Evolutionary conservation across 306 rosid species (phyloP).

Genomic region (Sindora glabra): DNA sequence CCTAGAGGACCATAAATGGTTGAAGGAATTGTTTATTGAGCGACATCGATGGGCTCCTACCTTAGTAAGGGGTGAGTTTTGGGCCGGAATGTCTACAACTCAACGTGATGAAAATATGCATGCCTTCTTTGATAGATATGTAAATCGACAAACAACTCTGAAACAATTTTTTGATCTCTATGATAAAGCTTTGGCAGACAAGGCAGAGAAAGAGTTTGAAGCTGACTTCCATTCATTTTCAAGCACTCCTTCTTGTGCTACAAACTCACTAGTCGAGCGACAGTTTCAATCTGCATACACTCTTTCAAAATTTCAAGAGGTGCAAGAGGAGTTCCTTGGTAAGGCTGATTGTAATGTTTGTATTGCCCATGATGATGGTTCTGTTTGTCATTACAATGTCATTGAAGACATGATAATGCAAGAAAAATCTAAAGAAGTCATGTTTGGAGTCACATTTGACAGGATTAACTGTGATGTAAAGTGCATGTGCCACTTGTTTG

Average conservation of each 20-base stretch:
- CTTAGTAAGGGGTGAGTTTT: constrained; percentile 17
- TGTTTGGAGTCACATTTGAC: constrained; percentile 15
- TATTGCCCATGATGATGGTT: background rate
- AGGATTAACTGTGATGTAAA: constrained; percentile 13
- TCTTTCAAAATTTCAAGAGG: constrained; percentile 20
- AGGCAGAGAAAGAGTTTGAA: constrained; percentile 19
- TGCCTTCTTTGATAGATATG: constrained; percentile 20
- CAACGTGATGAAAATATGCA: background rate
- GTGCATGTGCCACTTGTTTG: constrained; percentile 23
- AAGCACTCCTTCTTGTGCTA: constrained; percentile 12
- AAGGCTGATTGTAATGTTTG: constrained; percentile 19
- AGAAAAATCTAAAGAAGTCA: constrained; percentile 6
- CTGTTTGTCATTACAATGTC: constrained; percentile 20
- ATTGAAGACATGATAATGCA: constrained; percentile 14
- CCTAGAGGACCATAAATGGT: constrained; percentile 6
- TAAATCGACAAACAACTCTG: constrained; percentile 12
- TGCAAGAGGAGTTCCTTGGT: constrained; percentile 23
- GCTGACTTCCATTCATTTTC: constrained; percentile 21
- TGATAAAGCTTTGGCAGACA: constrained; percentile 18
- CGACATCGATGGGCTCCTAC: constrained; percentile 19
- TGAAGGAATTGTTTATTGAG: constrained; percentile 18
- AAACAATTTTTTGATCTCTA: constrained; percentile 26
- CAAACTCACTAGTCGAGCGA: constrained; percentile 15
- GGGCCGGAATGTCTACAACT: constrained; percentile 21
- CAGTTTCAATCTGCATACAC: constrained; percentile 21